Base-by-base conservation (phyloP, 2,329 filamentous ascomycete genomes). In the Colletotrichum sp. region DNA sequence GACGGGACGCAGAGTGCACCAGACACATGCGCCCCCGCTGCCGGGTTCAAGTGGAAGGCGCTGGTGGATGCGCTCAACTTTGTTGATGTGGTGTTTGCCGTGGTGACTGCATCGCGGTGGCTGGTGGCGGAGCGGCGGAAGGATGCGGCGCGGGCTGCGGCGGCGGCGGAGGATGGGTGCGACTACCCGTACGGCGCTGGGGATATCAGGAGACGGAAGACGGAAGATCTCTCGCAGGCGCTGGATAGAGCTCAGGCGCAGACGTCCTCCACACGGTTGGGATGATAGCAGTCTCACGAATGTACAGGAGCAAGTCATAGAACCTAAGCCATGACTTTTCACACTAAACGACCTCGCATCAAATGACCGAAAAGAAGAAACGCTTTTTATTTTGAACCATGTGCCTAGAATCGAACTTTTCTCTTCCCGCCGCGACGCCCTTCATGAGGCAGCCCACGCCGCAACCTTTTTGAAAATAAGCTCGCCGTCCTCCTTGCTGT, bases 401-500 rank as follows among this genome's bases (percentile, higher is more conserved):
- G 5, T 25, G n/a, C 0, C 2, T 8, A 68, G 48, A 68, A 58
- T 22, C 22, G n/a, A 36, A 68, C 5, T 43, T 30, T 16, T 32
- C 13, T 16, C n/a, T 25, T 18, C 8, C 16, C 5, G 6, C 7
- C 18, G 7, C 0, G 18, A 2, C 5, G 16, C 18, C 30, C 2
- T 56, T 75, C 55, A 39, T 6, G 73, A 68, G 1, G 48, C 36
- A 5, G 70, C 73, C 73, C 73, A 75, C 2, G 60, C 58, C 2
- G 64, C 39, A 6, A 75, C 25, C 64, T 28, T 75, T 1, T 39
- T 34, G 27, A 75, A 73, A 3, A 75, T 68, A 5, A 68, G 22
- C 62, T 60, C 36, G 25, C 70, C 39, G 16, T 73, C 73, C 13
- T 69, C 64, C 27, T 32, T 32, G 15, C 73, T 75, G n/a, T 56